Percentiles rank a stretch among this genome's conserved stretches.
These are phyloP conservation scores for Aspergillus heteromorphus DNA, from an alignment of 495 filamentous ascomycete genomes.

Conservation along the genomic window DNA sequence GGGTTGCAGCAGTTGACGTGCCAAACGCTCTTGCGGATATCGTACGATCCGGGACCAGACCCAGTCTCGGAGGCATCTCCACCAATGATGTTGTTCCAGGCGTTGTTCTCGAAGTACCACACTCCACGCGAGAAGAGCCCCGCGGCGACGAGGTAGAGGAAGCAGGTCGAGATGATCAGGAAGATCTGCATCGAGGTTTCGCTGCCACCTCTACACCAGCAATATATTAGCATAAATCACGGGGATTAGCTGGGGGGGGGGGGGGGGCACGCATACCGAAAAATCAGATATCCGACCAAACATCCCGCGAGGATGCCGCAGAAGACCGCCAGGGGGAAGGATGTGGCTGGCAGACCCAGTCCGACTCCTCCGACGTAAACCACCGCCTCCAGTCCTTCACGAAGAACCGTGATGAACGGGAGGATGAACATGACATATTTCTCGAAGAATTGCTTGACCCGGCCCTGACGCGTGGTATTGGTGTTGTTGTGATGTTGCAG, in stretches of 20 bases:
- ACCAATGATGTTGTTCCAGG: constrained; percentile 63
- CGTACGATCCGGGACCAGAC: constrained; percentile 77
- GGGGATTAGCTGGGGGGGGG: no score
- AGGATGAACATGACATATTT: constrained; percentile 79
- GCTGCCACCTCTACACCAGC: constrained; percentile 50
- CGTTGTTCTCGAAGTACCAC: constrained; percentile 62
- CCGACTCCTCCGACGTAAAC: constrained; percentile 79
- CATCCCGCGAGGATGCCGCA: constrained; percentile 59
- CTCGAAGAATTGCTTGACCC: constrained; percentile 60
- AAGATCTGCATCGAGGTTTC: constrained; percentile 68
- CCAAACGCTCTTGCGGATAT: constrained; percentile 82
- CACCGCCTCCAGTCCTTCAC: constrained; percentile 77
- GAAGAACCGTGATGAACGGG: constrained; percentile 76
- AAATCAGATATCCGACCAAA: constrained; percentile 64
- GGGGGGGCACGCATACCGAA: constrained; percentile 55
- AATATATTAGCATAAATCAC: not conserved
- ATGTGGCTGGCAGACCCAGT: constrained; percentile 62
- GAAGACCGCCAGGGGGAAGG: constrained; percentile 71
- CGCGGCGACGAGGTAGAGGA: constrained; percentile 81
- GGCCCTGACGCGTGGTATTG: constrained; percentile 20
- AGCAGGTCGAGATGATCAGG: constrained; percentile 72
- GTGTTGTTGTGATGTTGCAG: constrained; percentile 40
- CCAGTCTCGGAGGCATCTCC: constrained; percentile 72
- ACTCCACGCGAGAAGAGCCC: constrained; percentile 74
- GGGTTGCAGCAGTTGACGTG: constrained; percentile 89